A percentile compares a stretch with the other conserved stretches of the same genome.
Conservation (phyloP, 345 rosid genomes). For the Populus deltoides region DNA sequence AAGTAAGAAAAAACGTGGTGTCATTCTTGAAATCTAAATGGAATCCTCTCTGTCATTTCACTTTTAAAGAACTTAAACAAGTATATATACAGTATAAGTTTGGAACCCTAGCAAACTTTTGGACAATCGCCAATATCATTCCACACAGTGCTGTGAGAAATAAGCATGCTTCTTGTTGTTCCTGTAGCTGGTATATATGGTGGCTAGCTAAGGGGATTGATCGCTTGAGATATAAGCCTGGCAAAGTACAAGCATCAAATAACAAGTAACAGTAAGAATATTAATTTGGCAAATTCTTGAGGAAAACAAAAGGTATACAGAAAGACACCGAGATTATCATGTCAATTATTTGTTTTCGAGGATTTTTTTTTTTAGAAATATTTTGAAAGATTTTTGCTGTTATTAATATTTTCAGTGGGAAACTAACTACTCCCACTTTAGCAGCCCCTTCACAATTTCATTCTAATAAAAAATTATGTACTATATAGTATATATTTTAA, state of each 20-base stretch:
- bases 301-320: neutral
- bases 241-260: neutral
- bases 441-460: neutral
- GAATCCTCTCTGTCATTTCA: constrained; percentile 21
- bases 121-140: neutral
- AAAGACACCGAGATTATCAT: neutral
- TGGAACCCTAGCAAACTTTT: neutral
- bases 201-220: neutral
- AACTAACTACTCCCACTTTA: constrained; percentile 8
- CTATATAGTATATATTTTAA: neutral
- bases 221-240: neutral
- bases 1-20: too few relatives aligned
- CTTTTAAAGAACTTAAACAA: neutral
- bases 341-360: neutral
- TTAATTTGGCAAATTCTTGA: neutral
- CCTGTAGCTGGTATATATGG: constrained; percentile 1
- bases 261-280: neutral
- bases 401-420: neutral
- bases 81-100: neutral
- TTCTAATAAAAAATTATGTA: neutral
- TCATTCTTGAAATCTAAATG: constrained; percentile 1
- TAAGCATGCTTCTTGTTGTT: neutral
- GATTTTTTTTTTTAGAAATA: neutral
- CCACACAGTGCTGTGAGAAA: neutral
- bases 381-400: neutral